phyloP scores from a whole-genome alignment of 768 basidiomycete species.

The Phlebiopsis gigantea region DNA sequence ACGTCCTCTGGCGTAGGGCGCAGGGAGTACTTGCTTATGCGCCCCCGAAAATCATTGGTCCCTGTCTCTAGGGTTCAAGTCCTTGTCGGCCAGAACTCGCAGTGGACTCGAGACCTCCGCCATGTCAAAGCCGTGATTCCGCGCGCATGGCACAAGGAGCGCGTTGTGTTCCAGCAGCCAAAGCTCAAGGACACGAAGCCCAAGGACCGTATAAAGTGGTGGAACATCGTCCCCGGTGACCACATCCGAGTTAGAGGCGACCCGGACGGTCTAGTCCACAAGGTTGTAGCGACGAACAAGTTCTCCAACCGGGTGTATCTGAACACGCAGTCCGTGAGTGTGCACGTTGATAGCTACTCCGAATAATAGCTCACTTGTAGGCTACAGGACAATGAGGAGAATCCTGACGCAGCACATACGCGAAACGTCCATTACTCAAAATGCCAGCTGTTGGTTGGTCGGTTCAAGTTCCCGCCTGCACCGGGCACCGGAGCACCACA shows the following conservation, averaged over 20 bases:
- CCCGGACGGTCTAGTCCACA: slow-evolving; percentile 50
- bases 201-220: slow-evolving; percentile 72
- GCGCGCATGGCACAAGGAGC: slow-evolving; percentile 45
- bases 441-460: slow-evolving; percentile 74
- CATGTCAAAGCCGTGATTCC: slow-evolving; percentile 57
- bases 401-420: slow-evolving; percentile 13
- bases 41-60: neutral
- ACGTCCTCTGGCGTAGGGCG: neutral
- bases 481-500: slow-evolving; percentile 19
- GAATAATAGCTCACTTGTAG: neutral
- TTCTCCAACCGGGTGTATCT: slow-evolving; percentile 64
- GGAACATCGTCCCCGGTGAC: slow-evolving; percentile 88
- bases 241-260: slow-evolving; percentile 68
- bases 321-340: slow-evolving; percentile 30
- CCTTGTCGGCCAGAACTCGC: neutral
- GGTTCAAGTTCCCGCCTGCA: slow-evolving; percentile 51
- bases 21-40: neutral
- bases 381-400: slow-evolving; percentile 5
- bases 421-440: slow-evolving; percentile 65
- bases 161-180: slow-evolving; percentile 37
- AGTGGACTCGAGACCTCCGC: slow-evolving; percentile 62
- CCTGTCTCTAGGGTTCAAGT: slow-evolving; percentile 1
- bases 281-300: slow-evolving; percentile 71
- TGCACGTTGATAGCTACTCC: neutral
- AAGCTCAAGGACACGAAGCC: slow-evolving; percentile 49